Percentiles rank a stretch among this genome's conserved stretches.
Conservation (phyloP, 1,284 basidiomycete genomes). For the Heliocybe sulcata region DNA sequence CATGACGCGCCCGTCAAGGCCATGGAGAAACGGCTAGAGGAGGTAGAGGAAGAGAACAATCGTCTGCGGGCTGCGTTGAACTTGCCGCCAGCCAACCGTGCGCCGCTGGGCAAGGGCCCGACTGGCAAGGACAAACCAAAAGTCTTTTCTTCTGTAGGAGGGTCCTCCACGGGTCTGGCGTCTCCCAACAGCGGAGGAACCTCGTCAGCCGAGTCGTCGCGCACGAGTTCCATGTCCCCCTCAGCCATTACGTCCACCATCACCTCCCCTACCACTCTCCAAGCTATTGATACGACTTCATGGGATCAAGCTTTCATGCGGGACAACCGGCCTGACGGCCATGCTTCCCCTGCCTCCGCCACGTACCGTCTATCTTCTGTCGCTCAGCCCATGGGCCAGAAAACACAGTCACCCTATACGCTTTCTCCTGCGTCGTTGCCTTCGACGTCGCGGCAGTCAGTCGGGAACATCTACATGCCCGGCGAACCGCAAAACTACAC, state of each 20-base stretch:
- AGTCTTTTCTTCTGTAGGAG: conserved; percentile 4
- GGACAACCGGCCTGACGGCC: background rate
- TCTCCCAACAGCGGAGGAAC: conserved; percentile 6
- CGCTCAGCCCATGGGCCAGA: conserved; percentile 20
- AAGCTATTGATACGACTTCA: background rate
- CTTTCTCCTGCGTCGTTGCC: conserved; percentile 22
- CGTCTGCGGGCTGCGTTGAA: conserved; percentile 70
- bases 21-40: conserved; percentile 74
- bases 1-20: conserved; percentile 36
- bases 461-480: conserved; percentile 30
- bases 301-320: conserved; percentile 1
- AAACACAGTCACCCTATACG: conserved; percentile 28
- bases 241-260: background rate
- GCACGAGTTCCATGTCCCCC: conserved; percentile 32
- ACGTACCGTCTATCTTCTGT: conserved; percentile 32
- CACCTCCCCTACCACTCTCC: background rate
- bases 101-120: conserved; percentile 70
- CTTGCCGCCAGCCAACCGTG: conserved; percentile 68
- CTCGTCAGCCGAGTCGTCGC: conserved; percentile 23
- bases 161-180: background rate
- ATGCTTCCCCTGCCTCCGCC: conserved; percentile 13
- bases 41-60: conserved; percentile 82
- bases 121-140: conserved; percentile 78
- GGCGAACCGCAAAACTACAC: conserved; percentile 25
- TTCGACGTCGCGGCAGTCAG: conserved; percentile 25